Evolutionary conservation across 306 rosid genomes (phyloP), one percentile per base, ranked within the genome.

Genomic region (Cyclanthera cordifolia): DNA sequence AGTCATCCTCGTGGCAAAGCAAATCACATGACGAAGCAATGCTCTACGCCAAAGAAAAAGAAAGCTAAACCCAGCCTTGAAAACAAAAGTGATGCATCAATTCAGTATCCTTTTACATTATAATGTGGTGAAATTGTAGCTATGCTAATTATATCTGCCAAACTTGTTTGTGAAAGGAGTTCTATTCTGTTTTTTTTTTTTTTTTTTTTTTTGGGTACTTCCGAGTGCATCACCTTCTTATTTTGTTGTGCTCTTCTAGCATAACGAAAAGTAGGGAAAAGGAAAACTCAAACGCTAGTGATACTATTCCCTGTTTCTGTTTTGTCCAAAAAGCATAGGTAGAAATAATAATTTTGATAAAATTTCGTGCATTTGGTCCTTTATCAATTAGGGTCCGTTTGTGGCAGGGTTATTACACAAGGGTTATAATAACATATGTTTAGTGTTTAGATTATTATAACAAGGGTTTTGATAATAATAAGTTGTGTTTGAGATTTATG

Each of bases 91-190:
- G 93, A 84, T 71, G 90, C 96, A 15, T 84, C 85, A 70, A 79
- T 89, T 67, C 98, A 92, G 95, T 91, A 91, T 91, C 97, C 97
- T 84, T 72, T 74, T 74, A 46, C 30, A 73, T 69, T 80, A 77
- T 68, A 56, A 3, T 69, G 78, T 63, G 23, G 21, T 23, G 41
- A 66, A 43, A 24, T 24, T 37, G 7, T 19, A 30, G 51, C 47
- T 49, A 17, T 45, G 34, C 27, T 23, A 15, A 67, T 24, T 25
- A 8, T 23, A 67, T 48, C 57, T 67, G 45, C 57, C 49, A 48
- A 67, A 67, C 45, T 67, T 24, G 8, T 32, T 6, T 11, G 16
- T 53, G 30, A 37, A 61, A 37, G 68, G 50, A 61, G 30, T 19
- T 39, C 17, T 61, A 59, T 9, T 61, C 10, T 37, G 20, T 64